phyloP scores from a whole-genome alignment of 345 rosid genomes.

The Laguncularia racemosa region DNA sequence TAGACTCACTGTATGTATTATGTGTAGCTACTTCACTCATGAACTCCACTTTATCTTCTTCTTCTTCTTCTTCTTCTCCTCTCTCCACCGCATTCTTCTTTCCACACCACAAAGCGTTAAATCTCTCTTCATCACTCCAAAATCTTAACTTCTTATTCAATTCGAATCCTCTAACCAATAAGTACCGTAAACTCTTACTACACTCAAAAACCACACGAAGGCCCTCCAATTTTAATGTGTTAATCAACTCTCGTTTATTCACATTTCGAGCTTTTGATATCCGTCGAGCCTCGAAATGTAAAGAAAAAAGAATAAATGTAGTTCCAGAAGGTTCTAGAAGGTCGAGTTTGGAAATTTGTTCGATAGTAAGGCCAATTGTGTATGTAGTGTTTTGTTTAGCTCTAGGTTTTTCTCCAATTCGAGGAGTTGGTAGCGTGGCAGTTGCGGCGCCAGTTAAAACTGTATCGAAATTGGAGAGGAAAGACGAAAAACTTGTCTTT shows the following conservation, averaged over 20 bases:
- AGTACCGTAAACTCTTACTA: background rate
- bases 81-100: slow-evolving; percentile 26
- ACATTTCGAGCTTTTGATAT: slow-evolving; percentile 1
- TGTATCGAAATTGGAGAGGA: slow-evolving; percentile 19
- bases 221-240: background rate
- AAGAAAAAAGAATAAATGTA: background rate
- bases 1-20: background rate
- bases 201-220: slow-evolving; percentile 1
- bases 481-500: slow-evolving; percentile 22
- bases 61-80: slow-evolving; percentile 12
- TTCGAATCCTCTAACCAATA: slow-evolving; percentile 9
- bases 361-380: slow-evolving; percentile 34
- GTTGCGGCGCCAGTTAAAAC: slow-evolving; percentile 39
- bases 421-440: slow-evolving; percentile 39
- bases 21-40: slow-evolving; percentile 14
- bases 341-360: slow-evolving; percentile 15
- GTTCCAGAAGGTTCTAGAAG: slow-evolving; percentile 3
- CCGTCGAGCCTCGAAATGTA: slow-evolving; percentile 4
- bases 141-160: background rate
- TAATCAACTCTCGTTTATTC: background rate
- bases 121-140: too few relatives aligned
- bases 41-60: slow-evolving; percentile 32
- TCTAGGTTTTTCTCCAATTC: slow-evolving; percentile 47
- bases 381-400: slow-evolving; percentile 56
- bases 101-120: too few relatives aligned